Conservation (phyloP, 139 green algal genomes). For the Pleodorina starrii region DNA sequence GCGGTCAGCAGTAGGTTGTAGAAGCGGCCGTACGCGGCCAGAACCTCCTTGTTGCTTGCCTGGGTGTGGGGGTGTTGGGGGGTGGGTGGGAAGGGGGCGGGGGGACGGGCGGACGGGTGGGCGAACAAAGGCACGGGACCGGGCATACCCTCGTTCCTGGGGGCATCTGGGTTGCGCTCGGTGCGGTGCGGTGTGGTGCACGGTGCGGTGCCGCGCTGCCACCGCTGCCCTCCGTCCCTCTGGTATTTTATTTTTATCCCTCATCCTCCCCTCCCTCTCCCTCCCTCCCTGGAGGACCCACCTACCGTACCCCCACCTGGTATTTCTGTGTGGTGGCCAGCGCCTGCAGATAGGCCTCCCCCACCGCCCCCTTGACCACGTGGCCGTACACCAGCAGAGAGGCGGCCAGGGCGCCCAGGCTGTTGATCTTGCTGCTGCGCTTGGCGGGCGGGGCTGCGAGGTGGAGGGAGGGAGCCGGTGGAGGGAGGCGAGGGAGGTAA, state of each 20-base stretch:
- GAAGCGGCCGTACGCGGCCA: constrained; percentile 63
- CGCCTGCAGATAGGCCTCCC: constrained; percentile 62
- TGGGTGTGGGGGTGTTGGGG: neutral
- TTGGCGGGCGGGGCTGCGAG: constrained; percentile 3
- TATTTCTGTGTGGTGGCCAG: constrained; percentile 64
- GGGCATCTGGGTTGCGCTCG: no score
- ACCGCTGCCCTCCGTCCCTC: no score
- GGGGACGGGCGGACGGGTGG: neutral
- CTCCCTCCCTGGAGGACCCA: no score
- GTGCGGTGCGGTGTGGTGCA: no score
- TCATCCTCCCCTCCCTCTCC: no score
- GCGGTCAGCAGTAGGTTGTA: constrained; percentile 65
- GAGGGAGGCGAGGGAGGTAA: no score
- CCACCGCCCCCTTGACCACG: constrained; percentile 64
- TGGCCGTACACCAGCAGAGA: constrained; percentile 58
- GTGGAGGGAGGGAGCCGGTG: neutral
- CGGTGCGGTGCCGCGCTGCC: no score
- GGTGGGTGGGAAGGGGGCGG: neutral
- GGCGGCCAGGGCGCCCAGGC: constrained; percentile 1
- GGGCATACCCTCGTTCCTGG: no score
- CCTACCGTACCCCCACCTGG: no score
- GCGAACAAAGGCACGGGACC: neutral
- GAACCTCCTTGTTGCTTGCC: constrained; percentile 65
- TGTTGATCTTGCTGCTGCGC: neutral
- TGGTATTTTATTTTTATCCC: no score